phyloP scores from a whole-genome alignment of 306 rosid genomes.

The Vigna mungo region DNA sequence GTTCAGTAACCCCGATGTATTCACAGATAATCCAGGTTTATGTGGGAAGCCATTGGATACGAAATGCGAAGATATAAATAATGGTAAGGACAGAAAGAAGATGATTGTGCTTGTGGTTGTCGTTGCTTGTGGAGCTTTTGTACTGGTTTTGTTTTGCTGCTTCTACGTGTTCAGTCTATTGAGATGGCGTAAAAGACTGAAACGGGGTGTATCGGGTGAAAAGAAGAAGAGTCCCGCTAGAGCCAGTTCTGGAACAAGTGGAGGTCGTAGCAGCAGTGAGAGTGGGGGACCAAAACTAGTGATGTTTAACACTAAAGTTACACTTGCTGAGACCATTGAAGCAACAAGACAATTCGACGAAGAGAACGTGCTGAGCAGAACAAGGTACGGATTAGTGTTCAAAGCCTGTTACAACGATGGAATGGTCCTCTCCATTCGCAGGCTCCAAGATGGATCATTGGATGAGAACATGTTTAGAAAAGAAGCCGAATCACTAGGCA shows the following conservation, averaged over 20 bases:
- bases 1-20: constrained; percentile 65
- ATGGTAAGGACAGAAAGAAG: constrained; percentile 55
- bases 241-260: constrained; percentile 85
- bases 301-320: constrained; percentile 87
- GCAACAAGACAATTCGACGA: constrained; percentile 94
- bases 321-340: constrained; percentile 85
- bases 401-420: constrained; percentile 92
- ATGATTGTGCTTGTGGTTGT: constrained; percentile 65
- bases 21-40: constrained; percentile 60
- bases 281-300: constrained; percentile 88
- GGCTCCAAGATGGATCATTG: constrained; percentile 72
- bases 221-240: constrained; percentile 83
- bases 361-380: constrained; percentile 92
- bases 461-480: constrained; percentile 84
- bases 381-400: constrained; percentile 80
- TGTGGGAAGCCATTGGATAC: constrained; percentile 76
- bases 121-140: constrained; percentile 60
- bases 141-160: constrained; percentile 76
- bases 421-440: constrained; percentile 90
- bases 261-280: constrained; percentile 86
- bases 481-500: constrained; percentile 86
- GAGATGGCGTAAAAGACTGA: constrained; percentile 86
- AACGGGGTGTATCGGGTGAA: constrained; percentile 70
- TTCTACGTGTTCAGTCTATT: constrained; percentile 79
- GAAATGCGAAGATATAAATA: constrained; percentile 48